Evolutionary conservation across 1,139 yeast species (phyloP).

Genomic region (Hanseniaspora sp.): DNA sequence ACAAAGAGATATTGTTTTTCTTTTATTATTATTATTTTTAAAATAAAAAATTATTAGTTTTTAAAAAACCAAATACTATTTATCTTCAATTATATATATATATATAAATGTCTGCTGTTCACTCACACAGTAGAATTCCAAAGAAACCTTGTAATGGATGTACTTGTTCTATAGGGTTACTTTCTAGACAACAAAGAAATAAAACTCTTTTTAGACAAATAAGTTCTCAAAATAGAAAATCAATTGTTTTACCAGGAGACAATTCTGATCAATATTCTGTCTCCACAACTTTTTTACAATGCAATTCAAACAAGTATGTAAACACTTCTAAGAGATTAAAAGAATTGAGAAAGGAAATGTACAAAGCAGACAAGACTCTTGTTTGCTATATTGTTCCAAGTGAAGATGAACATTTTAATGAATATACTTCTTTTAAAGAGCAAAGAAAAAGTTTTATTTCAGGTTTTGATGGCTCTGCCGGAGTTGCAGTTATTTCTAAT

Average conservation of each 20-base stretch:
- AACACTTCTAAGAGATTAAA: constrained; percentile 53
- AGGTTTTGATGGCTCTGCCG: constrained; percentile 92
- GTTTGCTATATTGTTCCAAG: constrained; percentile 79
- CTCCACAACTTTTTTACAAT: constrained; percentile 8
- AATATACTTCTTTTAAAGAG: constrained; percentile 70
- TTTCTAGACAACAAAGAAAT: constrained; percentile 53
- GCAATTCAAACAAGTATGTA: constrained; percentile 31
- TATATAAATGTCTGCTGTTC: constrained; percentile 3
- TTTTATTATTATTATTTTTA: too few species aligned
- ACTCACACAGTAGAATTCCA: constrained; percentile 17
- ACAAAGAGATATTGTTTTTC: too few species aligned
- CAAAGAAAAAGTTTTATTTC: constrained; percentile 77
- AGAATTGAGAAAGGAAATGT: constrained; percentile 56
- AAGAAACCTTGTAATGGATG: constrained; percentile 54
- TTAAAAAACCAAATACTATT: too few species aligned
- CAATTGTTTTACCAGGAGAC: neutral
- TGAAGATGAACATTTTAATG: constrained; percentile 90
- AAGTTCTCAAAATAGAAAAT: constrained; percentile 7
- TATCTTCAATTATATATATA: too few species aligned
- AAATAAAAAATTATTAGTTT: too few species aligned
- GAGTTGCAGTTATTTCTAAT: constrained; percentile 75
- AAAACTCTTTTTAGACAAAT: constrained; percentile 35
- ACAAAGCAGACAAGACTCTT: constrained; percentile 38
- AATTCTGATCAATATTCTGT: constrained; percentile 14
- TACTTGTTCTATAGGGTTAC: constrained; percentile 70